Conservation (phyloP, 2,329 filamentous ascomycete genomes). For the Penicillium oxalicum region DNA sequence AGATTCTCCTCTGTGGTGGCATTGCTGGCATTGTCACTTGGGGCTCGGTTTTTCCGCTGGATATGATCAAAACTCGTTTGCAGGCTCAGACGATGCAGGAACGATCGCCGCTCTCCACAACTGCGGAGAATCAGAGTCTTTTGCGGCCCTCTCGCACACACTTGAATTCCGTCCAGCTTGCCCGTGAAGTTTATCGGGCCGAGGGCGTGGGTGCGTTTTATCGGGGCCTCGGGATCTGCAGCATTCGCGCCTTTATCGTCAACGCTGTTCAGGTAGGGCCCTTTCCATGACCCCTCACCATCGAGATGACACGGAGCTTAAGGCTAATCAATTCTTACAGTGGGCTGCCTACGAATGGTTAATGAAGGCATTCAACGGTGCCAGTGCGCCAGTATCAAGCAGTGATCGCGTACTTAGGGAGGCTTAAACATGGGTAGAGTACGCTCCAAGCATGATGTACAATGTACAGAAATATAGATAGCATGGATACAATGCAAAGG, state of each 20-base stretch:
- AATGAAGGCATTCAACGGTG: conserved; percentile 49
- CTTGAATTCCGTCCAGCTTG: conserved; percentile 57
- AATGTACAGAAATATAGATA: no score
- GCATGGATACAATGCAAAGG: no score
- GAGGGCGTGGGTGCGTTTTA: conserved; percentile 63
- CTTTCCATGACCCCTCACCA: background rate
- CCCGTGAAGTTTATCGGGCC: conserved; percentile 58
- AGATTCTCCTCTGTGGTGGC: conserved; percentile 75
- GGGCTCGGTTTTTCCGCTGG: conserved; percentile 83
- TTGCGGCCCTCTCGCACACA: conserved; percentile 16
- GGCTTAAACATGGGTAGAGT: background rate
- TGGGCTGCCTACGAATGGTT: conserved; percentile 91
- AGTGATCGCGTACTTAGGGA: background rate
- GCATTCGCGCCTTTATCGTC: conserved; percentile 78
- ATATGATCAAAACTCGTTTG: conserved; percentile 88
- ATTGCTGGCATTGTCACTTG: conserved; percentile 83
- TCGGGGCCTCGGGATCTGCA: conserved; percentile 72
- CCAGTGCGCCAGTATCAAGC: conserved; percentile 6
- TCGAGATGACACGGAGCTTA: background rate
- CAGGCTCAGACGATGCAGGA: conserved; percentile 58
- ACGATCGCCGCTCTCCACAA: conserved; percentile 12
- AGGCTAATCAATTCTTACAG: conserved; percentile 31
- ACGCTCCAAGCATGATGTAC: no score
- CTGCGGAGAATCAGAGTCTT: conserved; percentile 21
- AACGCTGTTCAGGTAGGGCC: conserved; percentile 69